Conservation (phyloP, 2,329 filamentous ascomycete species). For the Talaromyces sp. region DNA sequence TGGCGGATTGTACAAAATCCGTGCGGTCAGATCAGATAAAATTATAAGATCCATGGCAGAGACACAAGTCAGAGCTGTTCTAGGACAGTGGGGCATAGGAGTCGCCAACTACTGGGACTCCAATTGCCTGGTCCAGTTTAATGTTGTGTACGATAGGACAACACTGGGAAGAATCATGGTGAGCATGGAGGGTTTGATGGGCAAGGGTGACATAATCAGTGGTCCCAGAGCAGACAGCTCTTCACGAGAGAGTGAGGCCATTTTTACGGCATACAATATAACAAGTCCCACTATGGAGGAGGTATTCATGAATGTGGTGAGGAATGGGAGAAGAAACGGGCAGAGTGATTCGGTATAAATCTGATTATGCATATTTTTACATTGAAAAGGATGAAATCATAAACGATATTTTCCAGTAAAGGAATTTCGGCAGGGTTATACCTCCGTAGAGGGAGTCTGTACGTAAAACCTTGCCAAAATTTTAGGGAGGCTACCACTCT, state of each 20-base stretch:
- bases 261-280: slow-evolving; percentile 1
- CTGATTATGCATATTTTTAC: not conserved
- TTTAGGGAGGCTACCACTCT: no score
- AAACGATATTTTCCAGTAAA: no score
- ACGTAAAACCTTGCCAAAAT: no score
- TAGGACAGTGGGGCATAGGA: not conserved
- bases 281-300: slow-evolving; percentile 2
- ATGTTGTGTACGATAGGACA: not conserved
- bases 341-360: not conserved
- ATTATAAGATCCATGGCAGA: not conserved
- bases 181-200: not conserved
- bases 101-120: slow-evolving; percentile 1
- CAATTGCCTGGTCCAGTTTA: not conserved
- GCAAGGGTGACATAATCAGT: not conserved
- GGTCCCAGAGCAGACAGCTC: not conserved
- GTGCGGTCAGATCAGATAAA: not conserved
- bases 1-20: not conserved
- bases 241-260: not conserved
- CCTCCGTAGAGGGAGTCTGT: no score
- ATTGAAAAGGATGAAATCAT: no score
- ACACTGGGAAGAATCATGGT: not conserved
- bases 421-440: no score
- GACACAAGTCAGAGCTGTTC: not conserved
- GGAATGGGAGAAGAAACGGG: not conserved
- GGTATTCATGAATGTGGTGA: slow-evolving; percentile 4